A percentile compares a stretch with the other conserved stretches of the same genome.
phyloP scores from a whole-genome alignment of 495 filamentous ascomycete species.

The Tuber umbilicatum region DNA sequence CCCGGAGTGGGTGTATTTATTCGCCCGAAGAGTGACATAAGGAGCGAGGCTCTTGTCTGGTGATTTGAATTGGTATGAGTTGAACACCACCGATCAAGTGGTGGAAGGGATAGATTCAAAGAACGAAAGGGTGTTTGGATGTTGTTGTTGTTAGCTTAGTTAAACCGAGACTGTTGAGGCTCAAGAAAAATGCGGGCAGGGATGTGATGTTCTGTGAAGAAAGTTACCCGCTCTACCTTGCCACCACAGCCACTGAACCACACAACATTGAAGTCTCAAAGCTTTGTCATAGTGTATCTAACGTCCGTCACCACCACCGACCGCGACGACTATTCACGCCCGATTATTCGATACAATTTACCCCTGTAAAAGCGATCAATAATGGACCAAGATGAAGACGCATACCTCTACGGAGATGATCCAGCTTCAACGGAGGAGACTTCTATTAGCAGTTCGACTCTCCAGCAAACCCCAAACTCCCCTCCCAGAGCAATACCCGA shows the following conservation, averaged over 20 bases:
- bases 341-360: constrained; percentile 3
- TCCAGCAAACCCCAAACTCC: not conserved
- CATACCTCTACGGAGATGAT: constrained; percentile 40
- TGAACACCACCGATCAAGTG: too few relatives aligned
- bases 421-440: not conserved
- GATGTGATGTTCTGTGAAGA: not conserved
- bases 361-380: constrained; percentile 1
- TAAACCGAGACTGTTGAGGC: not conserved
- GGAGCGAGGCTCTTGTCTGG: not conserved
- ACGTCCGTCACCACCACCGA: not conserved
- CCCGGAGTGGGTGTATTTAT: constrained; percentile 17
- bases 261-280: not conserved
- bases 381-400: constrained; percentile 43
- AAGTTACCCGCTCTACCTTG: not conserved
- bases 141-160: not conserved
- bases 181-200: not conserved
- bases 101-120: not conserved
- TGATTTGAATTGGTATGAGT: not conserved
- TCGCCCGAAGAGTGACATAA: constrained; percentile 36
- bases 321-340: not conserved
- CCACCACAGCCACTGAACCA: not conserved
- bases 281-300: not conserved
- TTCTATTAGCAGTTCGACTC: not conserved
- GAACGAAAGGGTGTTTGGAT: not conserved
- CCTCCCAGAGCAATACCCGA: constrained; percentile 9